Base-by-base conservation (phyloP, 139 green algal species). In the Pleodorina starrii region DNA sequence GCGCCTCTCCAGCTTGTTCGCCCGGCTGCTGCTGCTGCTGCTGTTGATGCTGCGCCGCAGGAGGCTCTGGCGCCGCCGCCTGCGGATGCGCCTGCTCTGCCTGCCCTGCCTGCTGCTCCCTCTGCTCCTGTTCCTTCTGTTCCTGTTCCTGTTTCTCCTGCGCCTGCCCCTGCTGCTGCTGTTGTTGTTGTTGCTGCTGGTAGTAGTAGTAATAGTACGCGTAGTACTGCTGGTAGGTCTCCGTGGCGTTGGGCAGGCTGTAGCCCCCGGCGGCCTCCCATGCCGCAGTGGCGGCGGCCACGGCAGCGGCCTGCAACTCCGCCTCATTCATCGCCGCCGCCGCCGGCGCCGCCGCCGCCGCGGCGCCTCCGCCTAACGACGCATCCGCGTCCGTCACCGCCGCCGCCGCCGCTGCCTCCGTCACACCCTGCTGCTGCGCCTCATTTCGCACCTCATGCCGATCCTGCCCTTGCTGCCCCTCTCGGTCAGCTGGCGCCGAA, bases 261-360 rank as follows among this genome's bases (percentile, higher is more conserved):
- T 88, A 88, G n/a, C 82, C 82, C 23, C 82, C 82, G 6, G 82
- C 82, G 11, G 43, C 63, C 82, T 88, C 82, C 82, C 82, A 88
- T 1, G 82, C 82, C 32, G 82, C 27, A 7, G 82, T 69, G 2
- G 82, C 82, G 10, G 82, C 82, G 43, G 82, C 63, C 25, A 51
- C 44, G 29, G 82, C 63, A 16, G 82, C 82, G 11, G 21, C 44
- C 66, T 69, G 63, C 43, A 88, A 5, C 60, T 79, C 10, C 44
- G 69, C 82, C 46, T 88, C 82, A 0, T 5, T 79, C 82, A 88
- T 88, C 19, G 36, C 80, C 12, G 43, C 27, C 10, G 38, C 38
- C 36, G 23, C 21, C 48, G 76, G 9, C 10, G 2, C 38, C 40
- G 23, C 78, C 17, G 38, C 78, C 36, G 12, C 80, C 80, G 40